Percentiles rank a stretch among this genome's conserved stretches.
Conservation (phyloP, 2,329 filamentous ascomycete species). For the Fusarium vanettenii region DNA sequence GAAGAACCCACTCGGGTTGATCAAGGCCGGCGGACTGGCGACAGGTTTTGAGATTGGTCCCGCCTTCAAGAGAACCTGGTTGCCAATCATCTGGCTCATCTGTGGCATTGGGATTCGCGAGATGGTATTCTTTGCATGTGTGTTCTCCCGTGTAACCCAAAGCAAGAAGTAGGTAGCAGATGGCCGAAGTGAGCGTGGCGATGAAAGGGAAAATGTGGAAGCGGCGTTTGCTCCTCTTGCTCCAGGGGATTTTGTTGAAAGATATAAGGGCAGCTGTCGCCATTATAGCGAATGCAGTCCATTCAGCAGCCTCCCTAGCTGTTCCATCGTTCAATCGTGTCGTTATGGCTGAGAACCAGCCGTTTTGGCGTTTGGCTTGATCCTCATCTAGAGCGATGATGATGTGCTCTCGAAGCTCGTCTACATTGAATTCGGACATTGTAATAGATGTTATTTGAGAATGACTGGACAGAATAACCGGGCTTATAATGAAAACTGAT, state of each 20-base stretch:
- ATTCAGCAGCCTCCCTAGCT: not conserved
- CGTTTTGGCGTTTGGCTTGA: not conserved
- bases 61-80: not conserved
- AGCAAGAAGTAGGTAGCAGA: not conserved
- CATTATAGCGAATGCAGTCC: not conserved
- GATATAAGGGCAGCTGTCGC: not conserved
- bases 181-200: not conserved
- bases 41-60: constrained; percentile 1
- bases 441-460: not conserved
- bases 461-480: not conserved
- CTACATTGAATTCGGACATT: not conserved
- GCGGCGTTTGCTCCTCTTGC: not conserved
- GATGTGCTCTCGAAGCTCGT: constrained; percentile 3
- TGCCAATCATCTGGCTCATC: constrained; percentile 4
- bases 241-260: not conserved
- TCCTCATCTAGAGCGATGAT: not conserved
- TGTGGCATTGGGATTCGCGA: not conserved
- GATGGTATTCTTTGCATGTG: not conserved
- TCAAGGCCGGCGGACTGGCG: not conserved
- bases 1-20: not conserved
- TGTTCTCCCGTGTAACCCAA: not conserved
- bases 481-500: not conserved
- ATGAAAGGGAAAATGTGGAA: constrained; percentile 1
- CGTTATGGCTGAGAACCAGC: not conserved
- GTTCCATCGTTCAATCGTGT: not conserved